These are phyloP conservation scores for Melanopsichium pennsylvanicum DNA, from an alignment of 1,284 basidiomycete species.

Conservation along the genomic window DNA sequence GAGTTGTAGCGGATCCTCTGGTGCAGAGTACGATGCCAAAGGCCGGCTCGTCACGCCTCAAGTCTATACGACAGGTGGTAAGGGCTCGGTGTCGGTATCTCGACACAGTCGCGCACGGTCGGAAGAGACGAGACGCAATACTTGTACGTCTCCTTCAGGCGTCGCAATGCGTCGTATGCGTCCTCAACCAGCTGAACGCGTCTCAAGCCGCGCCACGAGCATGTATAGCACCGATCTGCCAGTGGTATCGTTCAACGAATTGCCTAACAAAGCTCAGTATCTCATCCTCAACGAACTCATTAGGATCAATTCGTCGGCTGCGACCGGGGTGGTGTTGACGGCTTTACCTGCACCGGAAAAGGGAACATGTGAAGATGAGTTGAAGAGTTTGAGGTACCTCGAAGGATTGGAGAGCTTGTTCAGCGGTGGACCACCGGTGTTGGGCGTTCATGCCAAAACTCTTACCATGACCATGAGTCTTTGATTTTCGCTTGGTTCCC, in stretches of 20 bases:
- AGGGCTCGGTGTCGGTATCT: constrained; percentile 13
- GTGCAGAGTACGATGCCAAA: constrained; percentile 26
- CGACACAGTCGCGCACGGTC: constrained; percentile 27
- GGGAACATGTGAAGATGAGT: constrained; percentile 54
- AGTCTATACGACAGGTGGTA: constrained; percentile 5
- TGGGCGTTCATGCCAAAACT: constrained; percentile 63
- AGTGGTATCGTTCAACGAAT: constrained; percentile 59
- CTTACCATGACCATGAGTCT: constrained; percentile 61
- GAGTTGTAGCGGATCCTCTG: constrained; percentile 12
- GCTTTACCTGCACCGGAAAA: constrained; percentile 62
- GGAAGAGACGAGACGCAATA: constrained; percentile 10
- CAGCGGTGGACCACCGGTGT: constrained; percentile 58
- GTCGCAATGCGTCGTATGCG: constrained; percentile 11
- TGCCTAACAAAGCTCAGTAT: constrained; percentile 65
- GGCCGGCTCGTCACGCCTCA: constrained; percentile 10
- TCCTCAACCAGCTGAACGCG: constrained; percentile 1
- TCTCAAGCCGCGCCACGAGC: constrained; percentile 9
- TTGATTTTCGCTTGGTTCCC: too few relatives aligned
- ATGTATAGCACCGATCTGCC: constrained; percentile 37
- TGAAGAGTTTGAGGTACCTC: constrained; percentile 52
- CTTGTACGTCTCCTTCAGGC: constrained; percentile 3
- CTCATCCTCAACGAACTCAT: constrained; percentile 64
- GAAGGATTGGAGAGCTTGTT: constrained; percentile 61
- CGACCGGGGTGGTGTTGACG: constrained; percentile 61
- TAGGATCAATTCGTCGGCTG: constrained; percentile 38